phyloP scores from a whole-genome alignment of 495 filamentous ascomycete genomes.

The Aspergillus sclerotioniger region DNA sequence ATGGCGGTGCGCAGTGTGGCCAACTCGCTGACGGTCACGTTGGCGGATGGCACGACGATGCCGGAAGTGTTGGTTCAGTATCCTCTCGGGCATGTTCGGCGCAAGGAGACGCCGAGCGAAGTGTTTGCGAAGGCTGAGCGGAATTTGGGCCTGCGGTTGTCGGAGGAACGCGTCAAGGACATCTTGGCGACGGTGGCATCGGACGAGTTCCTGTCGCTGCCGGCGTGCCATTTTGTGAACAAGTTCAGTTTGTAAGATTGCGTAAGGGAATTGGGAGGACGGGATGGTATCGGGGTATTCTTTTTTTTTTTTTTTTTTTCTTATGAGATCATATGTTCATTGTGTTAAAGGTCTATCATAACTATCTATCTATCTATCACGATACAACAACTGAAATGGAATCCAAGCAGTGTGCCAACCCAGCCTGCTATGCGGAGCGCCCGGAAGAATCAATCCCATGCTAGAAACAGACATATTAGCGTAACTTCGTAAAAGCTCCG shows the following conservation, averaged over 20 bases:
- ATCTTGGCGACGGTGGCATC: background rate
- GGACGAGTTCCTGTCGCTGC: background rate
- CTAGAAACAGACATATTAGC: background rate
- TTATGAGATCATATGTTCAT: too few relatives aligned
- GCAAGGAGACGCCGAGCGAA: slow-evolving; percentile 18
- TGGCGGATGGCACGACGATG: slow-evolving; percentile 42
- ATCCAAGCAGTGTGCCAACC: too few relatives aligned
- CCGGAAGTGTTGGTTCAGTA: slow-evolving; percentile 82
- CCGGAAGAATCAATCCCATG: too few relatives aligned
- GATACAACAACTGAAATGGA: too few relatives aligned
- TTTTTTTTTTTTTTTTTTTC: too few relatives aligned
- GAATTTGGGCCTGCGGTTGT: background rate
- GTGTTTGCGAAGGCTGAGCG: background rate
- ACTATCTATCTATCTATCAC: too few relatives aligned
- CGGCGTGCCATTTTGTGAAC: background rate
- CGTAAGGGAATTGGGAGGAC: background rate
- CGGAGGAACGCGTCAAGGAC: background rate
- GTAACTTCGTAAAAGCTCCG: background rate
- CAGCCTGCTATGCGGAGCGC: too few relatives aligned
- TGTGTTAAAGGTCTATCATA: too few relatives aligned
- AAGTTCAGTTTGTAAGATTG: background rate
- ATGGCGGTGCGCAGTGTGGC: slow-evolving; percentile 25
- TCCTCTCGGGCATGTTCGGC: slow-evolving; percentile 73
- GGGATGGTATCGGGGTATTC: too few relatives aligned
- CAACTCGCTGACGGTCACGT: slow-evolving; percentile 22